Evolutionary conservation across 148 eudicot species (phyloP), one percentile per base, ranked within the genome.

Genomic region (Rhododendron kiyosumense): DNA sequence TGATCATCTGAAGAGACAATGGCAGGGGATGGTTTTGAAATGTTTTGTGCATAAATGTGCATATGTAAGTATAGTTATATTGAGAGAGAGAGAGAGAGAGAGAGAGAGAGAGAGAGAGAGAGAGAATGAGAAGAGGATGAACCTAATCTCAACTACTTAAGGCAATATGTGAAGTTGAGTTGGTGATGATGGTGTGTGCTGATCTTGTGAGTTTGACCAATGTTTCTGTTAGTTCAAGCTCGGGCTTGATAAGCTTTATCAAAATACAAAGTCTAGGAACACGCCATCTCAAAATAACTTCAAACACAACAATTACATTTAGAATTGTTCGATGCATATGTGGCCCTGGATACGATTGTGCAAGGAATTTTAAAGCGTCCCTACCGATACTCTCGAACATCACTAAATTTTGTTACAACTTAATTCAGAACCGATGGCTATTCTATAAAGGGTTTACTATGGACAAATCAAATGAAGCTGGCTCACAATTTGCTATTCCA

Each of bases 111-210:
- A 12, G 11, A 3, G 7, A 12, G 12, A 3, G 80, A 46, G 9
- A 46, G 51, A 38, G 82, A 74, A n/a, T 0, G 45, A 1, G 9
- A 18, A n/a, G 81, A 30, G 52, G 85, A 57, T 83, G 76, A 51
- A 83, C 90, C 90, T 83, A 86, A 88, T 83, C 86, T 85, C 87
- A 85, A 88, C 87, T 28, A 85, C 63, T 82, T 78, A 0, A 36
- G 54, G 54, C 34, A 26, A 46, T 45, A 24, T 26, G 26, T 10
- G 54, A 24, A 26, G 48, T 78, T 78, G 45, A 43, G 54, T 78
- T 46, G 57, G 57, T 78, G 81, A 78, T 78, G 54, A 76, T 75
- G 22, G 45, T 13, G 54, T 22, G 51, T 78, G 81, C 81, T 78
- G 52, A 78, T 78, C 18, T 12, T 79, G 18, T 79, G 61, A 26